Conservation (phyloP, 345 rosid genomes). For the Aquilaria malaccensis region DNA sequence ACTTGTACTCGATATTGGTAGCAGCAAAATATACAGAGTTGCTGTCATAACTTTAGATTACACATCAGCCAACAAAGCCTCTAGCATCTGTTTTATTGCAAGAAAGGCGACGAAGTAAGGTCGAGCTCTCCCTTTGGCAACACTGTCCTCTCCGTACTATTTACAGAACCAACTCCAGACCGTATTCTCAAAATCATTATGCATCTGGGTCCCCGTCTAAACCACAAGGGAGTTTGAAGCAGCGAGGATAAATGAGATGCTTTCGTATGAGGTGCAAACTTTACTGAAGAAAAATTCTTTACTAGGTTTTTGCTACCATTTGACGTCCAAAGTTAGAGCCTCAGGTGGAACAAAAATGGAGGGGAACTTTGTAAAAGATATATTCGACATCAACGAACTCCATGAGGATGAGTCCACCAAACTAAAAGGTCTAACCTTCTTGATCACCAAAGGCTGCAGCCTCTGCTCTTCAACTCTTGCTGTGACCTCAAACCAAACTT, state of each 20-base stretch:
- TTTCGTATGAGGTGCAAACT: background rate
- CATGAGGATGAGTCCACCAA: conserved; percentile 57
- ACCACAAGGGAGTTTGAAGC: background rate
- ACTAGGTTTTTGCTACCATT: conserved; percentile 40
- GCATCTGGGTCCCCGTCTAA: too few species aligned
- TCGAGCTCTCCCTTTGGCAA: too few species aligned
- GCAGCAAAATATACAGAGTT: too few species aligned
- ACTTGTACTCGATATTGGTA: too few species aligned
- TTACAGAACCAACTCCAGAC: too few species aligned
- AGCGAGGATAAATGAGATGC: background rate
- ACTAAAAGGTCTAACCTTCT: conserved; percentile 49
- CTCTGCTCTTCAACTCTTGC: conserved; percentile 50
- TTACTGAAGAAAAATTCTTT: conserved; percentile 1
- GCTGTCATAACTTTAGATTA: too few species aligned
- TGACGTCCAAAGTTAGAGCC: conserved; percentile 73
- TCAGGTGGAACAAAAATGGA: conserved; percentile 67
- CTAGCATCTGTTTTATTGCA: too few species aligned
- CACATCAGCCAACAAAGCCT: too few species aligned
- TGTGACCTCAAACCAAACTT: conserved; percentile 56
- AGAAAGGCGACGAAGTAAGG: too few species aligned
- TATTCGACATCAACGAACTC: conserved; percentile 61
- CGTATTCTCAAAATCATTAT: too few species aligned
- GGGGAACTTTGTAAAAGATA: conserved; percentile 73
- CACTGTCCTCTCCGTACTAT: too few species aligned
- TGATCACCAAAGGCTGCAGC: conserved; percentile 39